Evolutionary conservation across 164 flowering plant genomes (phyloP).

Genomic region (Tetrastigma voinierianum): DNA sequence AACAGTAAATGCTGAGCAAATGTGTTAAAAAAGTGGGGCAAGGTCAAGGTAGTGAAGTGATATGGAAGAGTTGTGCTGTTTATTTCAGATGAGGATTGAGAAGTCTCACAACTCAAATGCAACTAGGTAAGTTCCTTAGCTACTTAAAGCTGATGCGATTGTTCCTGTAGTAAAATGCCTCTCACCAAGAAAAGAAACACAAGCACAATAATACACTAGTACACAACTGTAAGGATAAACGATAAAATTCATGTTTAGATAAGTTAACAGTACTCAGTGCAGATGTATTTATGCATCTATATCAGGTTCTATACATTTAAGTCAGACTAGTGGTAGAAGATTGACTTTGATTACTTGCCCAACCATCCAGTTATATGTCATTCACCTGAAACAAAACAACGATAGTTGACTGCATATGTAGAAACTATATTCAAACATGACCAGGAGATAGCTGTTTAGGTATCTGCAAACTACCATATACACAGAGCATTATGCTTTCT

Average conservation of each 20-base stretch:
- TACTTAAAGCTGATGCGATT: too few relatives aligned
- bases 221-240: background rate
- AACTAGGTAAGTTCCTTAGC: too few relatives aligned
- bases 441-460: background rate
- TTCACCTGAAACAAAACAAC: background rate
- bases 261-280: background rate
- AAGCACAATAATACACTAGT: background rate
- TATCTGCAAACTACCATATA: background rate
- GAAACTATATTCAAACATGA: background rate
- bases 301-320: background rate
- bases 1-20: too few relatives aligned
- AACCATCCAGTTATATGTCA: background rate
- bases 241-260: background rate
- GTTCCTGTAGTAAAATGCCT: too few relatives aligned
- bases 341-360: background rate
- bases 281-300: background rate
- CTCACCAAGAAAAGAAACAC: too few relatives aligned
- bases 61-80: too few relatives aligned
- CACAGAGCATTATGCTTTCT: too few relatives aligned
- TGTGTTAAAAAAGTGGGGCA: too few relatives aligned
- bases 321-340: background rate
- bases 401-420: background rate
- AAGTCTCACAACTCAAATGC: too few relatives aligned
- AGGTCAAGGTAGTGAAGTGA: too few relatives aligned
- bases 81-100: too few relatives aligned